phyloP scores from a whole-genome alignment of 768 basidiomycete genomes.

The Xanthoconium stramineum region DNA sequence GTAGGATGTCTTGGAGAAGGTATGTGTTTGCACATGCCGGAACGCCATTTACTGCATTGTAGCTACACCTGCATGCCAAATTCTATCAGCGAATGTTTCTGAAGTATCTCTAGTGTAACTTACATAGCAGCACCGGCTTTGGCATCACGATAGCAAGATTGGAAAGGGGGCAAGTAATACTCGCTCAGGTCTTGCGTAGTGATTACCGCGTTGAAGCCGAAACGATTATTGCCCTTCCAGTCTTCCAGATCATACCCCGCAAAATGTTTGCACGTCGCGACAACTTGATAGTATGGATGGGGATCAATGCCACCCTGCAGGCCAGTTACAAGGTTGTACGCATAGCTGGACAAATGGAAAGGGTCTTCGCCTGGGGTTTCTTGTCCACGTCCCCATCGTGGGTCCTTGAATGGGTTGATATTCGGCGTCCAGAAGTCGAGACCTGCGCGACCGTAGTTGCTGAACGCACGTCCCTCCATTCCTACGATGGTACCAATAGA shows the following conservation, averaged over 20 bases:
- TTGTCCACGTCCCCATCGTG: constrained; percentile 61
- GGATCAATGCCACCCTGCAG: constrained; percentile 59
- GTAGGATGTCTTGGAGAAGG: constrained; percentile 48
- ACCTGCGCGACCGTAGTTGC: constrained; percentile 50
- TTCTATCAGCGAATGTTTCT: not conserved
- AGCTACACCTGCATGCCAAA: constrained; percentile 39
- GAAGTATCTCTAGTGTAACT: not conserved
- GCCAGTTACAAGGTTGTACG: constrained; percentile 50
- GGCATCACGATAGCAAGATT: constrained; percentile 58
- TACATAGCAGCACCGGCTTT: constrained; percentile 56
- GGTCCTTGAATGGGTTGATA: constrained; percentile 52
- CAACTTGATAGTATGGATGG: constrained; percentile 46
- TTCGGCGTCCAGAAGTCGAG: constrained; percentile 59
- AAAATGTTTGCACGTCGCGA: constrained; percentile 60
- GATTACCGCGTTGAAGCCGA: constrained; percentile 52
- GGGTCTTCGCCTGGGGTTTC: constrained; percentile 64
- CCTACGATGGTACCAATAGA: constrained; percentile 48
- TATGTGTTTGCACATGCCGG: constrained; percentile 54
- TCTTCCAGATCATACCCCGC: constrained; percentile 58
- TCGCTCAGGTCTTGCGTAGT: constrained; percentile 53
- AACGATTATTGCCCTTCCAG: constrained; percentile 50
- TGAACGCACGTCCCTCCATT: constrained; percentile 57
- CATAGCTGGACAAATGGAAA: constrained; percentile 50
- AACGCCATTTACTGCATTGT: constrained; percentile 59
- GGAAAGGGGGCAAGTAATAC: constrained; percentile 55